Conservation (phyloP, 1,284 basidiomycete genomes). For the Sanghuangporus sanghuang region DNA sequence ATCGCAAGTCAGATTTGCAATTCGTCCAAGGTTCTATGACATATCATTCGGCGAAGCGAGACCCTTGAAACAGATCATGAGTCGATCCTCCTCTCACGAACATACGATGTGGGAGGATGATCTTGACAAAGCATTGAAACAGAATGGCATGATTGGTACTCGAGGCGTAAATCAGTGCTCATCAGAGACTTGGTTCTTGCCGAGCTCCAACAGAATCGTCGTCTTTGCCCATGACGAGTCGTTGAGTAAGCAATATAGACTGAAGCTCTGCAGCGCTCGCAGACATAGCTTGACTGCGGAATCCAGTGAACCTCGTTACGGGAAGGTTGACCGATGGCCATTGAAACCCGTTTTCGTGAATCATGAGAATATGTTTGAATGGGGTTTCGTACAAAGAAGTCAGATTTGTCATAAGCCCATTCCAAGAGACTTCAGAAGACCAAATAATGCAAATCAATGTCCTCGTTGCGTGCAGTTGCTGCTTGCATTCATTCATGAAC, state of each 20-base stretch:
- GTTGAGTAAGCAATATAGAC: neutral
- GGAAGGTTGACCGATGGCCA: neutral
- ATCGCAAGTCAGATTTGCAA: neutral
- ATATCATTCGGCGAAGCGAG: neutral
- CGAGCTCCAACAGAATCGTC: too few species aligned
- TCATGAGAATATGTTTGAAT: neutral
- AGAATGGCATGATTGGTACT: neutral
- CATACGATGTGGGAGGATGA: neutral
- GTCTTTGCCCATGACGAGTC: neutral
- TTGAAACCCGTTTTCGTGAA: neutral
- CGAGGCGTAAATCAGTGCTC: neutral
- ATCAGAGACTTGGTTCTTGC: neutral
- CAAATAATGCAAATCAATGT: too few species aligned
- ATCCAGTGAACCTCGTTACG: neutral
- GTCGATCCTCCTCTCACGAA: neutral
- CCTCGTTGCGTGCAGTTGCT: too few species aligned
- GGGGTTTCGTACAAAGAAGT: neutral
- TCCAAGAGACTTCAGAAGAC: too few species aligned
- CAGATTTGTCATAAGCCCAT: too few species aligned
- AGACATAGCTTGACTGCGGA: neutral
- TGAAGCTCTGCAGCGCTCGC: neutral
- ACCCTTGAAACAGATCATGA: neutral
- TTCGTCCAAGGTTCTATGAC: neutral
- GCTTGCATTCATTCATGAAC: too few species aligned
- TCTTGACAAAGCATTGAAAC: neutral